Evolutionary conservation across 2,329 filamentous ascomycete genomes (phyloP), one percentile per base, ranked within the genome.

Genomic region (Camptophora hylomeconis): DNA sequence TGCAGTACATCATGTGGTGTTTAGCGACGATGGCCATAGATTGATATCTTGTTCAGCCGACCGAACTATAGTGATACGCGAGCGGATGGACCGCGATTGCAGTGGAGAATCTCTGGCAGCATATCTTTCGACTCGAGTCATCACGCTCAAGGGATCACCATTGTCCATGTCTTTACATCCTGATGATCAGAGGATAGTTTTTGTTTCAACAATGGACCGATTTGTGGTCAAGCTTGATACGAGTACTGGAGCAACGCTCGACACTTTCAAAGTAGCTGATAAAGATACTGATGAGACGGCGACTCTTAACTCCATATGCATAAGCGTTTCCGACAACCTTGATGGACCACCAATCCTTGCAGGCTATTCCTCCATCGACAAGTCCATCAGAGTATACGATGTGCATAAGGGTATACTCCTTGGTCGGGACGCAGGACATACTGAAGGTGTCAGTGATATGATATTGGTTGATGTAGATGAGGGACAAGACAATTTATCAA

Each of bases 291-390:
- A 69, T 7, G 89, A 98, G 45, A 71, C 84, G 5, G 87, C 87
- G 0, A 72, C 89, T 23, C 60, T 95, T 42, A 81, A 86, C 40
- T 80, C 80, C 1, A 63, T 98, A 17, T 80, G 80, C 1, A 63
- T 98, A 17, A 72, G 73, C 2, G 71, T 75, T 33, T 45, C 46
- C 9, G 53, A 65, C 37, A 54, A 67, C 54, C 62, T 65, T 7
- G 37, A 37, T 6, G 13, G 18, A 15, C 22, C 19, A 24, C 69
- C 75, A 16, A 69, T 92, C 28, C 65, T 98, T 28, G 67, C 89
- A 11, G 86, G 83, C n/a, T 69, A 89, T 7, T 94, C 87, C 6
- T 86, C 86, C 44, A 93, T 82, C 1, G 89, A 98, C 53, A 98
- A 95, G 51, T 95, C 89, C 1, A 77, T 98, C 32, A 69, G 89